Evolutionary conservation across 2,329 filamentous ascomycete genomes (phyloP).

Genomic region (Beauveria brongniartii): DNA sequence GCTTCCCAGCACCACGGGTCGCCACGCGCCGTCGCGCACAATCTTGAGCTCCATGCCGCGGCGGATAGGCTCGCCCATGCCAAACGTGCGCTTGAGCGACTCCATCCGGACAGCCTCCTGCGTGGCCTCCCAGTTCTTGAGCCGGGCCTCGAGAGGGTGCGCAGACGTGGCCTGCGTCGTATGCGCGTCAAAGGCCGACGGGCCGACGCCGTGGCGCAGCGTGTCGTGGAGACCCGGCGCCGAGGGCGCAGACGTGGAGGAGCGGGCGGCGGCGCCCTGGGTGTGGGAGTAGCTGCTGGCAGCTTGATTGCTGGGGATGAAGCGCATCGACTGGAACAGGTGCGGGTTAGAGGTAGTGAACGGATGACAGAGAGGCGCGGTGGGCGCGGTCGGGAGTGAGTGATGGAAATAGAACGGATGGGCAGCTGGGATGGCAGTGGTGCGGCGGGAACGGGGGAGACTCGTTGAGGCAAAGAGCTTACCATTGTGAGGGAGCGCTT

Average conservation of each 20-base stretch:
- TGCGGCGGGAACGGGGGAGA: not conserved
- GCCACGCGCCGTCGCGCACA: slow-evolving; percentile 70
- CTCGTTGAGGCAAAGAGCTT: not conserved
- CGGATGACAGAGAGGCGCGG: not conserved
- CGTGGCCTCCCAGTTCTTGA: slow-evolving; percentile 82
- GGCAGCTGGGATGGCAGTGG: not conserved
- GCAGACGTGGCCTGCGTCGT: slow-evolving; percentile 36
- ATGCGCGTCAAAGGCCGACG: slow-evolving; percentile 43
- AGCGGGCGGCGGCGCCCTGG: slow-evolving; percentile 29
- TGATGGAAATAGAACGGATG: not conserved
- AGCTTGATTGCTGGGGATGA: slow-evolving; percentile 66
- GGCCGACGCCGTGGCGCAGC: slow-evolving; percentile 73
- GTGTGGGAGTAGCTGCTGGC: slow-evolving; percentile 58
- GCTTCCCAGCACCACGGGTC: slow-evolving; percentile 59
- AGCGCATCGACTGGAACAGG: slow-evolving; percentile 67
- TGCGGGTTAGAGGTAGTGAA: slow-evolving; percentile 3
- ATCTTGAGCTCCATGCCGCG: slow-evolving; percentile 95
- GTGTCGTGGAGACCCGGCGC: slow-evolving; percentile 91
- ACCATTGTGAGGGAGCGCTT: slow-evolving; percentile 5
- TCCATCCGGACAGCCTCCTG: slow-evolving; percentile 86
- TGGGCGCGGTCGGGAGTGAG: not conserved
- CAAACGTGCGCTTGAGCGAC: slow-evolving; percentile 76
- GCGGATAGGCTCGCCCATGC: slow-evolving; percentile 85
- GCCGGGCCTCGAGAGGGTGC: slow-evolving; percentile 87
- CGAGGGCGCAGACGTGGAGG: slow-evolving; percentile 65